Base-by-base conservation (phyloP, 1,284 basidiomycete genomes). In the Anthracocystis panici-leucophaei region DNA sequence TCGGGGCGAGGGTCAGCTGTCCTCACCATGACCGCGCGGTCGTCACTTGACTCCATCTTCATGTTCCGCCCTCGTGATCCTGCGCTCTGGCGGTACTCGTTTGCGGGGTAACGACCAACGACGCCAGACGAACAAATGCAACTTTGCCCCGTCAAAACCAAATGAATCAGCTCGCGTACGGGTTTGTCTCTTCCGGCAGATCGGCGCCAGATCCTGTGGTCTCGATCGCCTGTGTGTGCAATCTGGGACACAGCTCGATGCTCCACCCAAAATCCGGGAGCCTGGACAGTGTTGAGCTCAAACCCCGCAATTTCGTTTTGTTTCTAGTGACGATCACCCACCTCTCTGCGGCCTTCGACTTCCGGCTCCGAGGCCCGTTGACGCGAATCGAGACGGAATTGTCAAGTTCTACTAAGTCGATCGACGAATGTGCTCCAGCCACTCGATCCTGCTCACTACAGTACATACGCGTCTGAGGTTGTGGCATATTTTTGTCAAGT, bases 111-210 rank as follows among this genome's bases (percentile, higher is more conserved):
- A 46, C 20, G 45, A 25, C 35, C 35, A 14, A 38, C 35, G 14
- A 16, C 12, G 14, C 14, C 10, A 38, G 35, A 16, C 35, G 35
- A 23, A 23, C 21, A 21, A 27, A 6, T 4, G 25, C 11, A 12
- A 44, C 27, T 40, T n/a, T 50, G 42, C 41, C 33, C 21, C 25
- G 35, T 38, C 31, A 9, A 38, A 33, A 38, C 2, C 35, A 18
- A 53, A 23, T 41, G 51, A 46, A 46, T 58, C 46, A 48, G 50
- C 49, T 62, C 52, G 52, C 52, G n/a, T 54, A 25, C 59, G 45
- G 59, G 31, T 8, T 14, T 12, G n/a, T 35, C 41, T 38, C n/a
- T 42, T 62, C 59, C 52, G 59, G 42, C 33, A 23, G 33, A 41
- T 46, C 42, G 31, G 38, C 46, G 11, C 35, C 35, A 38, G 35